Evolutionary conservation across 2,329 filamentous ascomycete species (phyloP).

Genomic region (Ceratocystis destructans): DNA sequence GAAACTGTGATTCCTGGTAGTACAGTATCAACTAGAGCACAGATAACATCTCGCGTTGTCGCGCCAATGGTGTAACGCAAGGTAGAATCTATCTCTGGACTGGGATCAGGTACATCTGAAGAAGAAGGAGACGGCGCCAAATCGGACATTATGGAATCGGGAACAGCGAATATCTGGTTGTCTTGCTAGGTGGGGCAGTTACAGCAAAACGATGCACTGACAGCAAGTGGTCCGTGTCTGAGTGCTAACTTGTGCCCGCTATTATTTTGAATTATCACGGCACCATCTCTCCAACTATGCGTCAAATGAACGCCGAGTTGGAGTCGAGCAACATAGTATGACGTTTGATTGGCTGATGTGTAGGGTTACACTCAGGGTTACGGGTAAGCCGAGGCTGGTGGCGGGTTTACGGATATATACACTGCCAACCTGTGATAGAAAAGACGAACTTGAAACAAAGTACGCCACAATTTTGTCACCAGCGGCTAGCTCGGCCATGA

Average conservation of each 20-base stretch:
- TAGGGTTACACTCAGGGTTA: background rate
- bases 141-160: background rate
- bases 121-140: too few relatives aligned
- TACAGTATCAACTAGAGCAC: conserved; percentile 43
- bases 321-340: background rate
- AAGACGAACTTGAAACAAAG: too few relatives aligned
- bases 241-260: too few relatives aligned
- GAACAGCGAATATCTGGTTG: background rate
- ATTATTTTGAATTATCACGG: background rate
- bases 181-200: background rate
- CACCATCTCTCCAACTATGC: background rate
- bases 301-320: background rate
- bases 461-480: too few relatives aligned
- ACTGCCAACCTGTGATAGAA: too few relatives aligned
- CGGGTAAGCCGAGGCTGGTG: background rate
- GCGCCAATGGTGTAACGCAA: conserved; percentile 27
- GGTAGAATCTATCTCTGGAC: conserved; percentile 15
- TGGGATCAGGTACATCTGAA: background rate
- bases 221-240: background rate
- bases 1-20: conserved; percentile 44
- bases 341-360: background rate
- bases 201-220: background rate
- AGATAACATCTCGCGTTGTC: conserved; percentile 34
- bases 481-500: too few relatives aligned
- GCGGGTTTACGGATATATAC: background rate